Evolutionary conservation across 441 rosid species (phyloP), one percentile per base, ranked within the genome.

Genomic region (Populus hybrid): DNA sequence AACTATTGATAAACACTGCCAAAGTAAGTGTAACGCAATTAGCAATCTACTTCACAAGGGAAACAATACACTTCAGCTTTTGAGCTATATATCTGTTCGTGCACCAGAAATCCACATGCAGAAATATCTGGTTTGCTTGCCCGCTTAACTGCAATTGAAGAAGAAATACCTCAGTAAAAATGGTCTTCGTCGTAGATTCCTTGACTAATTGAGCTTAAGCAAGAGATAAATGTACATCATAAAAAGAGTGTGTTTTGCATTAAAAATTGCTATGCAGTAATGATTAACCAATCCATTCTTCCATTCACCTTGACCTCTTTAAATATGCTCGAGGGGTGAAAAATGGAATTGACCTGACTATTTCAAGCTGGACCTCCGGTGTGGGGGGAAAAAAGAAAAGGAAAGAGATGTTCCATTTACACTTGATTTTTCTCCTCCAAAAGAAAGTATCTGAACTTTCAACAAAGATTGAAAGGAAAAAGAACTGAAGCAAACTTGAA

Each of bases 121-220:
- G 80, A 77, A 78, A 78, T 79, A 45, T 71, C 80, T 23, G 72
- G 68, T 73, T 64, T 59, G 68, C 42, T 75, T 82, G 84, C 78
- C 82, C 74, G 75, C 71, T 61, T 80, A 70, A 65, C 94, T 87
- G 86, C 86, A 88, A 53, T 42, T 72, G 83, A 68, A 74, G 16
- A 26, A 80, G 70, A 45, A 45, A 45, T 79, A 78, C 76, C 63
- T 79, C 73, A 83, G 82, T n/a, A n/a, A n/a, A 40, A 40, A 26
- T 40, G 56, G 16, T 45, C 18, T 12, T 0, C 1, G 56, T 45
- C 56, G 18, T 45, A 14, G 18, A 14, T 45, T 16, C 59, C 59
- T 50, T 50, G n/a, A 50, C 59, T 4, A 4, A 50, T 16, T 1
- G 6, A 1, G 59, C 59, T 1, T 50, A 40, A 40, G 45, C 45